Evolutionary conservation across 192 early-diverging fungal species (phyloP).

Genomic region (Coemansia sp.): DNA sequence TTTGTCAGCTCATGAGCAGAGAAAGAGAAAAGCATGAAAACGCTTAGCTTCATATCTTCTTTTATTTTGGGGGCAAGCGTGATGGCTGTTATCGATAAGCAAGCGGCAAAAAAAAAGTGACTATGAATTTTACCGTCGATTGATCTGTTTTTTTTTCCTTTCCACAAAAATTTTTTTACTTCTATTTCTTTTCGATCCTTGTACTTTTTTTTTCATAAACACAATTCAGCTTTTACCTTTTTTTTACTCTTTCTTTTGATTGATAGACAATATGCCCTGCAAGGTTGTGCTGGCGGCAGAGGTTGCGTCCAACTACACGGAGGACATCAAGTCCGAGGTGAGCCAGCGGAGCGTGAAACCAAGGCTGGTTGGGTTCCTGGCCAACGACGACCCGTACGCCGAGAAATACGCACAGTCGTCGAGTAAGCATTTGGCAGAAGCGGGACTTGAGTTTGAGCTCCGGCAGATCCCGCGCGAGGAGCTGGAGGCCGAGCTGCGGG

Average conservation of each 20-base stretch:
- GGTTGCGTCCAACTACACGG: conserved; percentile 56
- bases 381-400: conserved; percentile 91
- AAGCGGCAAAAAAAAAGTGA: background rate
- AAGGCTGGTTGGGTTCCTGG: conserved; percentile 89
- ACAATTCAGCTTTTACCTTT: conserved; percentile 5
- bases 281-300: conserved; percentile 58
- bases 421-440: conserved; percentile 85
- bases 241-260: conserved; percentile 3
- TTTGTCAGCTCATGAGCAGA: background rate
- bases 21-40: background rate
- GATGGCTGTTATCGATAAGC: no score
- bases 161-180: background rate
- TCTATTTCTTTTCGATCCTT: background rate
- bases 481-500: conserved; percentile 80
- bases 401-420: conserved; percentile 96
- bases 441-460: conserved; percentile 90
- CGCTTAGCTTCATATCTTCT: background rate
- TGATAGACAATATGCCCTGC: conserved; percentile 47
- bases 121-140: background rate
- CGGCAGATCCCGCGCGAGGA: conserved; percentile 77
- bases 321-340: conserved; percentile 59
- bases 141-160: background rate
- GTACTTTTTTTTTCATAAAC: background rate
- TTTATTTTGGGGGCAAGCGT: background rate
- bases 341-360: conserved; percentile 63